Base-by-base conservation (phyloP, 192 early-diverging fungal genomes). In the Mortierella claussenii region DNA sequence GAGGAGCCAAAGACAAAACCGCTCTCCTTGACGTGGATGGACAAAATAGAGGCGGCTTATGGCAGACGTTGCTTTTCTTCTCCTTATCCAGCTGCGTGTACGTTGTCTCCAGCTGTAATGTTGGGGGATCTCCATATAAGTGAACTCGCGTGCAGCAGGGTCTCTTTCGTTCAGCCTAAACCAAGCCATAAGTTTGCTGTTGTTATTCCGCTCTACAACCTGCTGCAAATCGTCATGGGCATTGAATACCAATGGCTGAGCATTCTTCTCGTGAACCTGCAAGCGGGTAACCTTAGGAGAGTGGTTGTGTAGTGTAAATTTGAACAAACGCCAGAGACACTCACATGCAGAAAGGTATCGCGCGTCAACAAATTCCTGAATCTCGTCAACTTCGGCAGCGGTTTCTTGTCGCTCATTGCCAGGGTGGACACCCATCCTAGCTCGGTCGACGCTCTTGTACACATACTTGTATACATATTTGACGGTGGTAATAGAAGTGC, bases 401-500 rank as follows among this genome's bases (percentile, higher is more conserved):
- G 21, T 30, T 7, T 4, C 1, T 2, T 52, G 43, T 18, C 46
- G 46, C 5, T 12, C 30, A 10, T 26, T 24, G 3, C 0, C 32
- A 32, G 4, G 18, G 18, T 18, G 10, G 11, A 62, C 23, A 9
- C 30, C 42, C 31, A 60, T 24, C 36, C 6, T 68, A 13, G 69
- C 45, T n/a, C 33, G 18, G 40, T 80, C 81, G 58, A 65, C 60
- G 9, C 76, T 68, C 43, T 81, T 81, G 52, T 68, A 70, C 6
- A 81, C 56, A 32, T 81, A 81, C 37, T 81, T 83, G 60, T 49
- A 83, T 0, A 83, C 21, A 49, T 83, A 83, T 33, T 80, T 80
- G 7, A 83, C 59, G 1, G 64, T 48, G 7, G 57, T 1, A 3
- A 73, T 47, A 15, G 63, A 66, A 2, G 51, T 28, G 40, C 71